A percentile compares a stretch with the other conserved stretches of the same genome.
phyloP scores from a whole-genome alignment of 352 stramenopile species.

The Phytophthora ramorum region DNA sequence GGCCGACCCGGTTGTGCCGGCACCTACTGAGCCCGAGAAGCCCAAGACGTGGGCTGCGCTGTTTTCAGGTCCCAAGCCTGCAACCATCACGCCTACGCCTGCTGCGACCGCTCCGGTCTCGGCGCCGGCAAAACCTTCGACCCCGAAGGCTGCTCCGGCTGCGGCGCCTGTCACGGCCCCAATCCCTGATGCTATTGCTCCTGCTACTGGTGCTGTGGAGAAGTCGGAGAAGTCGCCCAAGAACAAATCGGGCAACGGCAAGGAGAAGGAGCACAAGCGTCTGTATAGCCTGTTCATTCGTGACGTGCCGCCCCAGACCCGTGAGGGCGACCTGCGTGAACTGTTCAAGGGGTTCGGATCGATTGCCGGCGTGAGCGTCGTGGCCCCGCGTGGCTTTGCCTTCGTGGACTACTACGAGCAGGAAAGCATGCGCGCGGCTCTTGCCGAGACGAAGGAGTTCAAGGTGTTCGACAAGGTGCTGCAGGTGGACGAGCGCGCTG shows the following conservation, averaged over 20 bases:
- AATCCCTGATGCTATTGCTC: slow-evolving; percentile 12
- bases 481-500: slow-evolving; percentile 72
- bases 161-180: slow-evolving; percentile 17
- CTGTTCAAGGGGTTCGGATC: slow-evolving; percentile 82
- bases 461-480: slow-evolving; percentile 81
- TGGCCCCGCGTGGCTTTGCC: slow-evolving; percentile 66
- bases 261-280: slow-evolving; percentile 48
- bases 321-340: slow-evolving; percentile 78
- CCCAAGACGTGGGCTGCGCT: slow-evolving; percentile 45
- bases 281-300: slow-evolving; percentile 80
- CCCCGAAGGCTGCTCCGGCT: slow-evolving; percentile 43
- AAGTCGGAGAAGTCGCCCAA: slow-evolving; percentile 47
- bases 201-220: slow-evolving; percentile 12
- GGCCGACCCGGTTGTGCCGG: slow-evolving; percentile 35
- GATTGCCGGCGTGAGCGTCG: slow-evolving; percentile 76
- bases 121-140: slow-evolving; percentile 60
- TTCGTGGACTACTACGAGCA: slow-evolving; percentile 87
- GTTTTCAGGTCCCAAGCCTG: slow-evolving; percentile 29
- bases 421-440: slow-evolving; percentile 77
- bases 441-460: slow-evolving; percentile 72
- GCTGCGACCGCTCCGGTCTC: slow-evolving; percentile 21
- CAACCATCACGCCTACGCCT: slow-evolving; percentile 28
- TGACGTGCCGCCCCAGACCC: slow-evolving; percentile 75
- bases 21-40: slow-evolving; percentile 35
- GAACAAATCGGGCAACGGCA: slow-evolving; percentile 51